Evolutionary conservation across 177 flowering plant species (phyloP).

Genomic region (Tripterygium wilfordii): DNA sequence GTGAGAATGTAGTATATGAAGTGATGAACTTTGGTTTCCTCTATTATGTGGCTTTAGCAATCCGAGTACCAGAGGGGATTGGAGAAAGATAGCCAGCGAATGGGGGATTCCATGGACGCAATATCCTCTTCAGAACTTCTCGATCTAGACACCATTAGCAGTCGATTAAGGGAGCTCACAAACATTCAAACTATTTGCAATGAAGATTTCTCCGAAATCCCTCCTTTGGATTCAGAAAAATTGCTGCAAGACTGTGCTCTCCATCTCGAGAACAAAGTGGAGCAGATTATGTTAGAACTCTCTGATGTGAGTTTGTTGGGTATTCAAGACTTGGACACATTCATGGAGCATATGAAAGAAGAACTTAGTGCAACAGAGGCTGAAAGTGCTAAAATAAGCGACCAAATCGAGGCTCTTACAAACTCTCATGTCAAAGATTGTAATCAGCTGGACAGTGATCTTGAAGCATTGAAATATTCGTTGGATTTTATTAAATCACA

Average conservation of each 20-base stretch:
- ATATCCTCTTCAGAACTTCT: slow-evolving; percentile 9
- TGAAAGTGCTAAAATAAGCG: slow-evolving; percentile 22
- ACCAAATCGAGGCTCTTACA: slow-evolving; percentile 35
- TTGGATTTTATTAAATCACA: slow-evolving; percentile 21
- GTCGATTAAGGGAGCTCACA: slow-evolving; percentile 27
- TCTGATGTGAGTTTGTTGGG: slow-evolving; percentile 19
- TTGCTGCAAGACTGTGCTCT: slow-evolving; percentile 21
- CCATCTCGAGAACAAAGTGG: slow-evolving; percentile 27
- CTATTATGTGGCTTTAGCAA: neutral
- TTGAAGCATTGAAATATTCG: slow-evolving; percentile 29
- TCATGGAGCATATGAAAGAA: slow-evolving; percentile 23
- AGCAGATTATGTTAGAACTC: slow-evolving; percentile 20
- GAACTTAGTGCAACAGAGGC: slow-evolving; percentile 26
- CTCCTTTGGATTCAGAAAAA: slow-evolving; percentile 12
- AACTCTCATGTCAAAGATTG: slow-evolving; percentile 30
- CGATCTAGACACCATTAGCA: slow-evolving; percentile 19
- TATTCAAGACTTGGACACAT: slow-evolving; percentile 30
- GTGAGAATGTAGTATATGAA: too few species aligned
- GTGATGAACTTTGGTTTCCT: neutral
- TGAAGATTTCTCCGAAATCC: neutral
- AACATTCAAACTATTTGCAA: slow-evolving; percentile 1
- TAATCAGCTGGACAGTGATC: slow-evolving; percentile 25
- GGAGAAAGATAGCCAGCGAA: neutral
- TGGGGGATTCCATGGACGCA: slow-evolving; percentile 1
- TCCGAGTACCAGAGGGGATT: too few species aligned